Base-by-base conservation (phyloP, 768 basidiomycete species). In the Amanita pallidorosea region DNA sequence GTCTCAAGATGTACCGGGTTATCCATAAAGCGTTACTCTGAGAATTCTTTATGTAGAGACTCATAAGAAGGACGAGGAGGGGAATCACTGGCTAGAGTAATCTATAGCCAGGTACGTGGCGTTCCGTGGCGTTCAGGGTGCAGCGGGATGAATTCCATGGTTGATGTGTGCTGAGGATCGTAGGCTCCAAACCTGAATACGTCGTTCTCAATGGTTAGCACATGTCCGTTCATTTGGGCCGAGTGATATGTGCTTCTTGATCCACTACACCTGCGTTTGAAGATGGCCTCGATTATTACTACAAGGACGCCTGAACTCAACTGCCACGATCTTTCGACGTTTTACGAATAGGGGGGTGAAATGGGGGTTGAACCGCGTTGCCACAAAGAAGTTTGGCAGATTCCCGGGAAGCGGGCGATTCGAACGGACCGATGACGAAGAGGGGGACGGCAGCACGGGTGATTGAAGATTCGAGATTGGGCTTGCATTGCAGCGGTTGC, bases 31-130 rank as follows among this genome's bases (percentile, higher is more conserved):
- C 85, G 29, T 8, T 29, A 29, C 0, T 88, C 4, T 87, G 85
- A 57, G 96, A 94, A 2, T 99, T 89, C 75, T 99, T 97, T 70
- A 97, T 96, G 95, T 94, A 97, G 63, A 80, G 11, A 95, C 94
- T 5, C 92, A 96, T 65, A 88, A 89, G 64, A 92, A 94, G 61
- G 89, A 89, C 2, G 88, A 91, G 63, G 92, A 90, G 65, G 79
- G 83, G 2, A 77, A 75, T 50, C 98, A 99, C 62, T 55, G 85
- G 54, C 97, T 93, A 0, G 83, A 13, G 33, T 5, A 33, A 33
- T 95, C 96, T 68, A 99, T 63, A 87, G 94, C 57, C 94, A 96
- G 71, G 88, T 80, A 55, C n/a, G n/a, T n/a, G n/a, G n/a, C n/a
- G n/a, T n/a, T n/a, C n/a, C 17, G 76, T 61, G 87, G 61, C 75